Evolutionary conservation across 495 filamentous ascomycete species (phyloP).

Genomic region (Penicillium alfredii): DNA sequence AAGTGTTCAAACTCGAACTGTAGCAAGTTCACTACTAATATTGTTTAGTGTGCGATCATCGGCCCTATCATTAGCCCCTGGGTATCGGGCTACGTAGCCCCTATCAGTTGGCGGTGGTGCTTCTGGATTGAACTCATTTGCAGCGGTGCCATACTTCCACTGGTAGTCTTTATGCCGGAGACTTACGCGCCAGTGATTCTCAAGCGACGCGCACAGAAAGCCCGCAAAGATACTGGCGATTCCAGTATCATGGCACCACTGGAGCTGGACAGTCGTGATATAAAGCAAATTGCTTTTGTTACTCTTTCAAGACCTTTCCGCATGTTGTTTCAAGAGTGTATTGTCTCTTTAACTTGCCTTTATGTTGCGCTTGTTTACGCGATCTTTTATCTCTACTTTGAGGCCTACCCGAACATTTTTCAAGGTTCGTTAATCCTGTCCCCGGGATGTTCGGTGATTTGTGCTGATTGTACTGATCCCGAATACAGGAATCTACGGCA

Average conservation of each 20-base stretch:
- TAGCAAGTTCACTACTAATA: no score
- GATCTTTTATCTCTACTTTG: constrained; percentile 72
- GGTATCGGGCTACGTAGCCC: constrained; percentile 56
- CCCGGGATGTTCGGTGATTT: not conserved
- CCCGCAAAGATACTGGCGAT: constrained; percentile 60
- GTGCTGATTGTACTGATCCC: constrained; percentile 1
- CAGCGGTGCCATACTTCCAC: constrained; percentile 38
- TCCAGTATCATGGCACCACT: constrained; percentile 37
- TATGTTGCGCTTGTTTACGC: constrained; percentile 65
- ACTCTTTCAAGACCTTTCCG: constrained; percentile 45
- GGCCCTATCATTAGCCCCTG: constrained; percentile 60
- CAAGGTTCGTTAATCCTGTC: constrained; percentile 23
- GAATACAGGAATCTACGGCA: constrained; percentile 30
- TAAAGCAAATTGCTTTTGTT: constrained; percentile 36
- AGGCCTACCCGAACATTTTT: constrained; percentile 63
- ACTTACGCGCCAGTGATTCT: constrained; percentile 72
- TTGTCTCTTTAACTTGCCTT: constrained; percentile 60
- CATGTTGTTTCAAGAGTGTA: constrained; percentile 46
- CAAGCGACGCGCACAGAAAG: constrained; percentile 53
- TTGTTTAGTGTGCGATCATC: constrained; percentile 54
- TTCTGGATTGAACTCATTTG: constrained; percentile 60
- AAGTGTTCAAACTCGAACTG: no score
- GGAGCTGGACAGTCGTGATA: constrained; percentile 42
- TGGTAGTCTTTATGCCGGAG: constrained; percentile 48
- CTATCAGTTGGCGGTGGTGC: constrained; percentile 57